Conservation (phyloP, 257 asterid genomes). For the Solanum sitiens region DNA sequence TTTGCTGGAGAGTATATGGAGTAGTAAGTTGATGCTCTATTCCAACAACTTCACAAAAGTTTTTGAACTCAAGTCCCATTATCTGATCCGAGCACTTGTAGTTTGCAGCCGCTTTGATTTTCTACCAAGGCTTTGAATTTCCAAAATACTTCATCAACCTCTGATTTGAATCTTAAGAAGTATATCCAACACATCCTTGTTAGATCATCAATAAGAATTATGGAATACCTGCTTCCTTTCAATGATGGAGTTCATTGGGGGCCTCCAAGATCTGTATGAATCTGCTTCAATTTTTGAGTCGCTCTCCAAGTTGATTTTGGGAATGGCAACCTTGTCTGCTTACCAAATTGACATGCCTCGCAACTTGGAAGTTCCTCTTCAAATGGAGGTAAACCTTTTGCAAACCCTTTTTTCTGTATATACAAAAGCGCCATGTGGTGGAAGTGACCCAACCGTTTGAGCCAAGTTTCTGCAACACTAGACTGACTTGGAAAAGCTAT, state of each 20-base stretch:
- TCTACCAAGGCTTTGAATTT: too few species aligned
- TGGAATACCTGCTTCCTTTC: background rate
- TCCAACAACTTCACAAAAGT: background rate
- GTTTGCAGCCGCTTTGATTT: too few species aligned
- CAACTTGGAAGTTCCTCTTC: background rate
- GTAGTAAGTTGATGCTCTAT: constrained; percentile 3
- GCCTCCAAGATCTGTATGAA: background rate
- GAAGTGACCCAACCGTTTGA: background rate
- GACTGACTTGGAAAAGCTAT: background rate
- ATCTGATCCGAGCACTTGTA: background rate
- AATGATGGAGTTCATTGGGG: background rate
- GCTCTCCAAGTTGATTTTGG: background rate
- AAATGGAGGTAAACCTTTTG: background rate
- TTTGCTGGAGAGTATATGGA: background rate
- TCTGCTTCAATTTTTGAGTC: background rate
- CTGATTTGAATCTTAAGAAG: background rate
- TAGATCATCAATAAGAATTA: constrained; percentile 3
- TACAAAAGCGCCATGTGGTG: background rate
- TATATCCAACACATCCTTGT: background rate
- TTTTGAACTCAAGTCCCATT: background rate
- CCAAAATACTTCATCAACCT: too few species aligned
- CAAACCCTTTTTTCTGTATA: too few species aligned
- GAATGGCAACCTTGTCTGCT: background rate
- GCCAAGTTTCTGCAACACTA: background rate
- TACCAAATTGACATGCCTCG: background rate